A percentile compares a stretch with the other conserved stretches of the same genome.
These are phyloP conservation scores for Albizia julibrissin DNA, from an alignment of 306 rosid genomes.

Conservation along the genomic window DNA sequence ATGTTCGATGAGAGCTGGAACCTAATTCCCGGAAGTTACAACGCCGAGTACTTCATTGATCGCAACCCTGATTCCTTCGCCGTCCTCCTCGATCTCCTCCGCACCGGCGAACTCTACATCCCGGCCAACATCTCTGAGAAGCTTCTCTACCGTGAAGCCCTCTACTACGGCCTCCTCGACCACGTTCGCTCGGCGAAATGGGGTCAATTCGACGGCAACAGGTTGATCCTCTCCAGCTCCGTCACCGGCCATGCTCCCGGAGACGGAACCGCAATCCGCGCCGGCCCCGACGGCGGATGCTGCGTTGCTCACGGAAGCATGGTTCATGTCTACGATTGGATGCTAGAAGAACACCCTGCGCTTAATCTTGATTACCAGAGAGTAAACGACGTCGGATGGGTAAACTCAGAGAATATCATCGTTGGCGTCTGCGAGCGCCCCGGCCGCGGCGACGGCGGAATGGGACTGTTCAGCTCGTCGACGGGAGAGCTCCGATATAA, in stretches of 20 bases:
- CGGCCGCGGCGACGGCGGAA: constrained; percentile 88
- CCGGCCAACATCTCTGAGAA: constrained; percentile 49
- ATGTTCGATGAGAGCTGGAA: constrained; percentile 63
- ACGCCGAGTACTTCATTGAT: constrained; percentile 55
- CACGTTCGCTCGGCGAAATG: constrained; percentile 64
- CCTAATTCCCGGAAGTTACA: background rate
- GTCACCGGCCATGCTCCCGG: constrained; percentile 82
- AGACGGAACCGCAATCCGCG: constrained; percentile 92
- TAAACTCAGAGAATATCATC: constrained; percentile 58
- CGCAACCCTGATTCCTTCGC: constrained; percentile 69
- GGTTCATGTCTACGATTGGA: constrained; percentile 96
- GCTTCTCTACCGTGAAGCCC: constrained; percentile 62
- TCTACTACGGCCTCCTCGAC: constrained; percentile 58
- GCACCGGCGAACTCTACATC: constrained; percentile 49
- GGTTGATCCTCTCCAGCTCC: constrained; percentile 50
- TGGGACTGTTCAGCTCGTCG: constrained; percentile 73
- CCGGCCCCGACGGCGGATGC: constrained; percentile 91
- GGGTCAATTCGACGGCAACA: constrained; percentile 66
- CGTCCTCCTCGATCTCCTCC: constrained; percentile 67
- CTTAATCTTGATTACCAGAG: constrained; percentile 74
- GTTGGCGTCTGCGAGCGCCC: constrained; percentile 72
- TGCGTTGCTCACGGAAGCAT: constrained; percentile 88
- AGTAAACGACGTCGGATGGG: constrained; percentile 92
- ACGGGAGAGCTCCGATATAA: constrained; percentile 73
- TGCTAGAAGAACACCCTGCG: constrained; percentile 80